Base-by-base conservation (phyloP, 345 rosid species). In the Stellera chamaejasme region DNA sequence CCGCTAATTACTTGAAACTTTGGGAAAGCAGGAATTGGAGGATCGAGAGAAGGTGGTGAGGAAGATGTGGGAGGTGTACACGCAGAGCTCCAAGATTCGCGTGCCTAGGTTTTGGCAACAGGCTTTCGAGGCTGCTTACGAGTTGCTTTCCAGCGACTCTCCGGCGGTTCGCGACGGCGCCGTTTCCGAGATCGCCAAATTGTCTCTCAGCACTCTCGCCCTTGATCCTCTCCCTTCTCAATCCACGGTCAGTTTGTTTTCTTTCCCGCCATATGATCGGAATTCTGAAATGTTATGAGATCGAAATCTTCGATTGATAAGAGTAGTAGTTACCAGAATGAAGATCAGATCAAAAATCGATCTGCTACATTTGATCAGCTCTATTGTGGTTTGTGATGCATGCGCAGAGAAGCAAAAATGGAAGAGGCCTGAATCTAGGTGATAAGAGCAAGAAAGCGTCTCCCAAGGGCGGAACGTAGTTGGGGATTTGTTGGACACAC, bases 111-210 rank as follows among this genome's bases (percentile, higher is more conserved):
- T 90, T 59, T 87, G 96, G 96, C 72, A 57, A 43, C 85, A 77
- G 26, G 95, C 97, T 60, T 84, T 82, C 46, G 85, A 79, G 43
- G 97, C 95, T 62, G 97, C 81, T 52, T 87, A 84, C 27, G 95
- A 87, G 62, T 70, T 70, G 60, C 57, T 90, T 46, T 67, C 69
- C 13, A 84, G 88, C 47, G 97, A 90, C 49, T 65, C 54, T 43
- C 64, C 72, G 2, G 76, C 45, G 2, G 80, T 81, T 26, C 57
- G 87, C 50, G 72, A 75, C 62, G 77, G 47, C 6, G 96, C 93
- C 26, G 56, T 90, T 56, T 68, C 87, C 0, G 97, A 84, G 80
- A 87, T 90, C 42, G 97, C 97, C 4, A 87, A 81, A 70, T 48
- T 90, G 63, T 84, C 90, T 11, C 61, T 78, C 48, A 52, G 55